Base-by-base conservation (phyloP, 2,329 filamentous ascomycete genomes). In the Aspergillus fijiensis region DNA sequence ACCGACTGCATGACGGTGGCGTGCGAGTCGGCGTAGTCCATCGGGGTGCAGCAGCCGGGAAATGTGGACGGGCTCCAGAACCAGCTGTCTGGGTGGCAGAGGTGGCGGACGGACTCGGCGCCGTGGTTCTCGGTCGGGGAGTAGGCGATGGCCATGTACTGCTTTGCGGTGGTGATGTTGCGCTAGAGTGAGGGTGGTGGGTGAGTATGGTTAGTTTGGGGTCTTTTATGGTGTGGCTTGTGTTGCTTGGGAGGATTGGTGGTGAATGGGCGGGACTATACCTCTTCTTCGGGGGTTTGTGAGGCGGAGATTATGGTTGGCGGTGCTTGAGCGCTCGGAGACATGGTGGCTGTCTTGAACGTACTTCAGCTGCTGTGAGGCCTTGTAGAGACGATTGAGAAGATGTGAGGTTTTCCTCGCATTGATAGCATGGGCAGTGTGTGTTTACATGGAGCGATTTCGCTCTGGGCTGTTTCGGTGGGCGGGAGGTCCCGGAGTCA, bases 141-240 rank as follows among this genome's bases (percentile, higher is more conserved):
- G 62, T 76, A 77, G 33, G 74, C 70, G 48, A 76, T 72, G 29
- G 68, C 63, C 74, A 76, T 76, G 66, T 76, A 77, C 48, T 75
- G 63, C 61, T 76, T 75, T 47, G 67, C 74, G 14, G 72, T 51
- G 49, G 63, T 62, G 51, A 76, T 73, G 58, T 77, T 76, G 49
- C 10, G n/a, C 57, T 64, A 11, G 12, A 16, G 14, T n/a, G 14
- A 9, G 39, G 39, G 14, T 7, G 39, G 6, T 6, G 39, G 39
- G 14, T 35, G 33, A 2, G 0, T 45, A 7, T 9, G 39, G n/a
- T 45, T 19, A 45, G 16, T 7, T 16, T 6, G 5, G 39, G 6
- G 2, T 42, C 14, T 35, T 35, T 35, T 35, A 11, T 35, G 1
- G 33, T 35, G 33, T 9, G 25, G 25, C 5, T 9, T 29, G 27